Percentiles rank a stretch among this genome's conserved stretches.
phyloP scores from a whole-genome alignment of 192 early-diverging fungal genomes.

The Gamsiella multidivaricata region DNA sequence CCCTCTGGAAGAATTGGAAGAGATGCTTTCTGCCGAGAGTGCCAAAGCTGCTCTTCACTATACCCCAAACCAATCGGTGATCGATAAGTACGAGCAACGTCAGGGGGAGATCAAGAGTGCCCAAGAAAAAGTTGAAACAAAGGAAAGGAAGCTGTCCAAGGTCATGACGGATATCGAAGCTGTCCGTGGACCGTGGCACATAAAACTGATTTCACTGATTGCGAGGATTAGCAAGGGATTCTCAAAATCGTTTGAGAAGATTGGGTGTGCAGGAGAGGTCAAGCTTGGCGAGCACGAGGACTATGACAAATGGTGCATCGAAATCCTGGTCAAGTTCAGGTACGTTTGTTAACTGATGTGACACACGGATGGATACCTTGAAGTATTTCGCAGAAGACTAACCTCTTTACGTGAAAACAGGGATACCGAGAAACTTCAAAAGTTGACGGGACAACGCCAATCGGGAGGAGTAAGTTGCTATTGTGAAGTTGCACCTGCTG shows the following conservation, averaged over 20 bases:
- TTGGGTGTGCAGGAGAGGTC: conserved; percentile 85
- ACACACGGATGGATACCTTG: too few relatives aligned
- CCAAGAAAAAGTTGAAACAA: conserved; percentile 50
- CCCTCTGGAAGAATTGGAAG: conserved; percentile 73
- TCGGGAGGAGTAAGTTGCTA: conserved; percentile 83
- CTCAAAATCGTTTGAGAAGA: conserved; percentile 75
- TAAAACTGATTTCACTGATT: conserved; percentile 70
- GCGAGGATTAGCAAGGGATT: conserved; percentile 75
- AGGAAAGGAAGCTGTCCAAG: conserved; percentile 52
- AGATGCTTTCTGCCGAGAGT: conserved; percentile 62
- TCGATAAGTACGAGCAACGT: conserved; percentile 77
- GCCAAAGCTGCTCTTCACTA: conserved; percentile 67
- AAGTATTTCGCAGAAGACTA: too few relatives aligned
- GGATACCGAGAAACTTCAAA: conserved; percentile 82
- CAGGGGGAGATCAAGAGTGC: conserved; percentile 64
- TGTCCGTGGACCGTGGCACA: conserved; percentile 72
- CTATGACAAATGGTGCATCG: conserved; percentile 93
- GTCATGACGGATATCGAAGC: conserved; percentile 50
- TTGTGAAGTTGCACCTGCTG: too few relatives aligned
- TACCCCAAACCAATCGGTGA: conserved; percentile 64
- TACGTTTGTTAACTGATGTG: conserved; percentile 9
- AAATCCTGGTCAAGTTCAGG: conserved; percentile 95
- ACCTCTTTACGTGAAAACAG: conserved; percentile 52
- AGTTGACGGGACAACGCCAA: conserved; percentile 89
- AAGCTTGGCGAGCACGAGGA: conserved; percentile 75